phyloP scores from a whole-genome alignment of 2,329 filamentous ascomycete genomes.

The Achaetomium macrosporum region DNA sequence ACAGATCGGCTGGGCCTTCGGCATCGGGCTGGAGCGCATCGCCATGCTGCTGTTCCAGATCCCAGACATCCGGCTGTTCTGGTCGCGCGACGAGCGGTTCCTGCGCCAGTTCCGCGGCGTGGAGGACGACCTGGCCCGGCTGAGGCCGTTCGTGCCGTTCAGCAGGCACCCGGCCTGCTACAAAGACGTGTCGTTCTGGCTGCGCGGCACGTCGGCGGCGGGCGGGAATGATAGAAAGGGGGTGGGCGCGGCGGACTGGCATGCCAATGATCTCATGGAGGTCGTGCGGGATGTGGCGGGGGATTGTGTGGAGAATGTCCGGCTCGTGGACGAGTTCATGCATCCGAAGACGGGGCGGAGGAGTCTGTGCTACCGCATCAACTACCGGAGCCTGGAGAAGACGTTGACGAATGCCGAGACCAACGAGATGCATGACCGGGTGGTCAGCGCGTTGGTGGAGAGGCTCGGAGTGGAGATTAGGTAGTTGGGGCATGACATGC shows the following conservation, averaged over 20 bases:
- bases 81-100: slow-evolving; percentile 82
- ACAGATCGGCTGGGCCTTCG: slow-evolving; percentile 90
- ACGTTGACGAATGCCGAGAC: slow-evolving; percentile 81
- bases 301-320: slow-evolving; percentile 82
- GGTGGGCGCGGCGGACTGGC: slow-evolving; percentile 51
- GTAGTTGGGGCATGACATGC: too few species aligned
- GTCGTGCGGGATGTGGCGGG: slow-evolving; percentile 77
- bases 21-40: slow-evolving; percentile 86
- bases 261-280: slow-evolving; percentile 98
- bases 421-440: slow-evolving; percentile 66
- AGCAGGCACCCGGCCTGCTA: slow-evolving; percentile 85
- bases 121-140: slow-evolving; percentile 41
- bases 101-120: slow-evolving; percentile 72
- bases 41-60: slow-evolving; percentile 97
- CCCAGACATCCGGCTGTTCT: slow-evolving; percentile 93
- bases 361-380: slow-evolving; percentile 88
- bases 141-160: slow-evolving; percentile 73
- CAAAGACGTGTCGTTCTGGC: slow-evolving; percentile 94
- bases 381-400: slow-evolving; percentile 86
- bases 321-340: slow-evolving; percentile 75
- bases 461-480: slow-evolving; percentile 75
- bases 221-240: slow-evolving; percentile 38
- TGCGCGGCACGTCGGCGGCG: slow-evolving; percentile 45
- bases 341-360: slow-evolving; percentile 78
- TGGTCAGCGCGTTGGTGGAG: slow-evolving; percentile 59